Percentiles rank a stretch among this genome's conserved stretches.
phyloP scores from a whole-genome alignment of 495 filamentous ascomycete species.

The Barbatosphaeria neglecta region DNA sequence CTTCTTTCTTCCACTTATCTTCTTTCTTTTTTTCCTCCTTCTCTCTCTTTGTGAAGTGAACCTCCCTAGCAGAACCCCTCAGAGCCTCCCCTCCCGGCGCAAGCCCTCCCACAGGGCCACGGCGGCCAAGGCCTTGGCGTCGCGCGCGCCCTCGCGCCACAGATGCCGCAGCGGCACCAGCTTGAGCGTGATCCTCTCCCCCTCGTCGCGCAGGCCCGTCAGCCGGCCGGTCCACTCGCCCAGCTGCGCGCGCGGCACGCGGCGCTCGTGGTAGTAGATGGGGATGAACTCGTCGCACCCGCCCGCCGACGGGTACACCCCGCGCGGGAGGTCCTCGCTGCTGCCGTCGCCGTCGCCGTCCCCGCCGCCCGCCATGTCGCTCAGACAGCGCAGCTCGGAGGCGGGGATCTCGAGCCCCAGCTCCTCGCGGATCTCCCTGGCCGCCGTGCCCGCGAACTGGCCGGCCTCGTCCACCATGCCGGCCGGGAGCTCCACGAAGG shows the following conservation, averaged over 20 bases:
- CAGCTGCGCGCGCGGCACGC: slow-evolving; percentile 51
- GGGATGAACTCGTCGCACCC: slow-evolving; percentile 79
- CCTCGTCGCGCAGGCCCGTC: slow-evolving; percentile 64
- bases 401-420: slow-evolving; percentile 46
- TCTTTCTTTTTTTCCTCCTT: no score
- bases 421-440: slow-evolving; percentile 76
- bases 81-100: slow-evolving; percentile 52
- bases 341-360: slow-evolving; percentile 10
- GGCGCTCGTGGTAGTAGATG: slow-evolving; percentile 62
- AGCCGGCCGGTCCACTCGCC: slow-evolving; percentile 60
- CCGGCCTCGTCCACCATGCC: slow-evolving; percentile 80
- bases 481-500: slow-evolving; percentile 71
- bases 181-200: slow-evolving; percentile 73
- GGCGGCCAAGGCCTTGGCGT: slow-evolving; percentile 70
- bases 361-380: slow-evolving; percentile 55
- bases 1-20: no score
- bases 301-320: slow-evolving; percentile 65
- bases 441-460: slow-evolving; percentile 65
- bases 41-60: no score
- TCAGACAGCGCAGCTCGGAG: slow-evolving; percentile 32
- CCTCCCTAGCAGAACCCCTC: background rate
- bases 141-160: slow-evolving; percentile 64
- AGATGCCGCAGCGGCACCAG: slow-evolving; percentile 58
- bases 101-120: slow-evolving; percentile 67
- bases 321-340: slow-evolving; percentile 37